phyloP scores from a whole-genome alignment of 2,329 filamentous ascomycete genomes.

The Fusarium secorum region DNA sequence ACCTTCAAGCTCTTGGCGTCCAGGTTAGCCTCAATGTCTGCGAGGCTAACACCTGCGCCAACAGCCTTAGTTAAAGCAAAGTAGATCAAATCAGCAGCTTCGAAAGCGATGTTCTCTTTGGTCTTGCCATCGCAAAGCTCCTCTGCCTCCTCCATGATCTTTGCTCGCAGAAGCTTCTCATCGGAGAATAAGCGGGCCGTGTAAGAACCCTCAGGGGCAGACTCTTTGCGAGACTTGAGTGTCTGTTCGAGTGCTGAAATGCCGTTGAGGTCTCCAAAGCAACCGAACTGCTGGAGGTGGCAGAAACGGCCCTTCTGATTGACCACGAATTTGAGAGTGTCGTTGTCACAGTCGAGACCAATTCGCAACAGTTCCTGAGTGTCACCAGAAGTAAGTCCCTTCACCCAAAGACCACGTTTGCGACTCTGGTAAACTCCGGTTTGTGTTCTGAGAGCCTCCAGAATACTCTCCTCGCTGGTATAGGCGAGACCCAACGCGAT shows the following conservation, averaged over 20 bases:
- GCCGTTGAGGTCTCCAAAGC: constrained; percentile 86
- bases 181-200: constrained; percentile 93
- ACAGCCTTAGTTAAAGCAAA: constrained; percentile 93
- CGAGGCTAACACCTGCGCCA: constrained; percentile 81
- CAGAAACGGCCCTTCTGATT: constrained; percentile 93
- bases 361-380: constrained; percentile 88
- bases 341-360: constrained; percentile 89
- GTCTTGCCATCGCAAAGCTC: constrained; percentile 89
- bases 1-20: constrained; percentile 96
- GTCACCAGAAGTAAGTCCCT: constrained; percentile 93
- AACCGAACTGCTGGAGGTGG: constrained; percentile 89
- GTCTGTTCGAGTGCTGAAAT: constrained; percentile 88
- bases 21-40: constrained; percentile 90
- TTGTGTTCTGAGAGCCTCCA: constrained; percentile 81
- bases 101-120: constrained; percentile 86
- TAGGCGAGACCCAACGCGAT: constrained; percentile 89
- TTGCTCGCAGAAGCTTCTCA: constrained; percentile 85
- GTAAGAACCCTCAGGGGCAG: constrained; percentile 89
- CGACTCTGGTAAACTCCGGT: constrained; percentile 93
- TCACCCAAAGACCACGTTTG: constrained; percentile 95
- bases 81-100: constrained; percentile 94
- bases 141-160: constrained; percentile 98
- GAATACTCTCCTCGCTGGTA: constrained; percentile 89
- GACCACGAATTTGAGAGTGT: constrained; percentile 90
- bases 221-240: constrained; percentile 79